These are phyloP conservation scores for Xylariaceae sp. DNA, from an alignment of 2,329 filamentous ascomycete species.

Conservation along the genomic window DNA sequence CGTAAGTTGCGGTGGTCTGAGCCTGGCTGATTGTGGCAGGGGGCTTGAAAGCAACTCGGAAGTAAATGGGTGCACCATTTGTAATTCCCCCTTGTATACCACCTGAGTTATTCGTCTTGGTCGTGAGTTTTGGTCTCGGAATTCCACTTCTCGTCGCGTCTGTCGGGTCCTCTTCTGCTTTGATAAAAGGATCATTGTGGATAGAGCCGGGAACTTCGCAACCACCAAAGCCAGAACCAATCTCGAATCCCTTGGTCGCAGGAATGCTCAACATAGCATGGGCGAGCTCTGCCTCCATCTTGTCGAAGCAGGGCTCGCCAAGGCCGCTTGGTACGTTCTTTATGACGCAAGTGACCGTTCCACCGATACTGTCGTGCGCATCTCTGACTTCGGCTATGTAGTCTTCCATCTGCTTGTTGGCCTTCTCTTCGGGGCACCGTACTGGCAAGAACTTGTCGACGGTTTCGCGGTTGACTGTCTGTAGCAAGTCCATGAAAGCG, in stretches of 20 bases:
- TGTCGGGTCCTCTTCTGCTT: constrained; percentile 38
- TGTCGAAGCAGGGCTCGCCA: constrained; percentile 93
- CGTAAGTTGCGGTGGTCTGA: constrained; percentile 80
- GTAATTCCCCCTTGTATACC: constrained; percentile 95
- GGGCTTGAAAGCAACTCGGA: constrained; percentile 92
- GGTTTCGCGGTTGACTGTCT: constrained; percentile 67
- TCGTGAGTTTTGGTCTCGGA: constrained; percentile 64
- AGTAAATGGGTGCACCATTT: constrained; percentile 92
- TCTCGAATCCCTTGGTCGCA: constrained; percentile 92
- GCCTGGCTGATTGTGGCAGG: constrained; percentile 89
- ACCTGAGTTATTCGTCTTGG: constrained; percentile 91
- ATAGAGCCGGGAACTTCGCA: constrained; percentile 81
- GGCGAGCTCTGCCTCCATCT: constrained; percentile 85
- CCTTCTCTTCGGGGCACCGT: constrained; percentile 72
- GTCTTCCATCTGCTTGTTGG: constrained; percentile 70
- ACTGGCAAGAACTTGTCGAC: constrained; percentile 87
- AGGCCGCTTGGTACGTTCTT: constrained; percentile 80
- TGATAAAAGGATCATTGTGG: constrained; percentile 87
- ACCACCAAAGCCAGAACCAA: constrained; percentile 88
- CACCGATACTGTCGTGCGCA: constrained; percentile 83
- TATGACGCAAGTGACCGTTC: constrained; percentile 92
- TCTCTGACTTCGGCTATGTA: constrained; percentile 77
- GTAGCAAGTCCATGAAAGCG: constrained; percentile 70
- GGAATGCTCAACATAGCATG: constrained; percentile 96
- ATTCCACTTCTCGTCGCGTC: constrained; percentile 44